A percentile compares a stretch with the other conserved stretches of the same genome.
These are phyloP conservation scores for Ophiostoma angusticollis DNA, from an alignment of 2,329 filamentous ascomycete genomes.

Conservation along the genomic window DNA sequence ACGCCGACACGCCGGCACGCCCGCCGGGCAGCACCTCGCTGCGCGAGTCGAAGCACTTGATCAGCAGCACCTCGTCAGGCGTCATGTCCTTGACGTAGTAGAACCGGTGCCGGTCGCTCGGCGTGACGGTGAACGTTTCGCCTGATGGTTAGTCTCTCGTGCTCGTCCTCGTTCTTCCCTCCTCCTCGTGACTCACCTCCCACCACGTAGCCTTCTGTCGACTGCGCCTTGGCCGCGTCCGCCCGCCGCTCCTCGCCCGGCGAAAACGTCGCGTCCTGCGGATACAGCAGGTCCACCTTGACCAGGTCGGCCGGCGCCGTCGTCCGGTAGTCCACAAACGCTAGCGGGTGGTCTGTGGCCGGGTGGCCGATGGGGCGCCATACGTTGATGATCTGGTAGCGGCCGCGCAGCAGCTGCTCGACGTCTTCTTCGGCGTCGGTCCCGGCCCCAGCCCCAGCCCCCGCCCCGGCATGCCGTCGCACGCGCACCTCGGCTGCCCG, in stretches of 20 bases:
- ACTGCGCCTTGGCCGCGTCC: constrained; percentile 29
- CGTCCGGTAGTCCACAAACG: constrained; percentile 50
- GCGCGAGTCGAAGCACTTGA: constrained; percentile 42
- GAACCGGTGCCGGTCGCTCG: constrained; percentile 46
- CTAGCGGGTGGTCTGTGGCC: constrained; percentile 50
- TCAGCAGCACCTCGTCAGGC: constrained; percentile 33
- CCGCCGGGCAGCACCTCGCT: constrained; percentile 24
- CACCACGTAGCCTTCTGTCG: constrained; percentile 47
- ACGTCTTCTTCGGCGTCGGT: constrained; percentile 37
- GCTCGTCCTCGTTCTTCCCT: too few relatives aligned
- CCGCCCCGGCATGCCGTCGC: constrained; percentile 37
- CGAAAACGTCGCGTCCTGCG: constrained; percentile 22
- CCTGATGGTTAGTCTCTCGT: too few relatives aligned
- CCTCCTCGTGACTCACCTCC: too few relatives aligned
- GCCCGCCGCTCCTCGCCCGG: constrained; percentile 43
- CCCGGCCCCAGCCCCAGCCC: too few relatives aligned
- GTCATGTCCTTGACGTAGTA: constrained; percentile 59
- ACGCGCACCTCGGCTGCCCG: constrained; percentile 48
- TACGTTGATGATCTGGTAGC: constrained; percentile 58
- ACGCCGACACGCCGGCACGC: constrained; percentile 29
- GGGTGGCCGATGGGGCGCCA: constrained; percentile 55
- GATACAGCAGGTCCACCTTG: constrained; percentile 50
- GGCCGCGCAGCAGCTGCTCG: constrained; percentile 40
- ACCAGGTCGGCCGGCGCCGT: constrained; percentile 46
- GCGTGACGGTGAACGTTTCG: constrained; percentile 47